A percentile compares a stretch with the other conserved stretches of the same genome.
phyloP scores from a whole-genome alignment of 2,329 filamentous ascomycete genomes.

The Fusarium sororula region DNA sequence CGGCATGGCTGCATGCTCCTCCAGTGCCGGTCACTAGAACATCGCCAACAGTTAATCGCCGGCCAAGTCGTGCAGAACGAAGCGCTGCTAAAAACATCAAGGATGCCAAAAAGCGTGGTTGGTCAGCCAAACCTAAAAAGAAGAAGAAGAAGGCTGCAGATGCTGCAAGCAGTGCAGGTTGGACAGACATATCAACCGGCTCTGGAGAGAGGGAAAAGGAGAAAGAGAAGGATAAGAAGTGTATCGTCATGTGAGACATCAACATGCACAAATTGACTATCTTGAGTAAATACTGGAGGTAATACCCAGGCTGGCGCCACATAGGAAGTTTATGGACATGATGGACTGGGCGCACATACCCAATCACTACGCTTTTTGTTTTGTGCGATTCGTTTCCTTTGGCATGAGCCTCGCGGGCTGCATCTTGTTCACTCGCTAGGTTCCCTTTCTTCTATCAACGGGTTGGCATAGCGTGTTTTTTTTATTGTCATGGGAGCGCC shows the following conservation, averaged over 20 bases:
- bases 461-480: constrained; percentile 23
- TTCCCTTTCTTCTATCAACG: constrained; percentile 24
- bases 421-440: constrained; percentile 22
- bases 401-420: background rate
- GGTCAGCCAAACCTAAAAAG: constrained; percentile 56
- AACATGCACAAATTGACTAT: background rate
- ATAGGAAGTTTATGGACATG: constrained; percentile 1
- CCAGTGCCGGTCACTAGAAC: constrained; percentile 49
- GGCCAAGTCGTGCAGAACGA: constrained; percentile 65
- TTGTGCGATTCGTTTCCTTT: constrained; percentile 6
- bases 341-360: constrained; percentile 29
- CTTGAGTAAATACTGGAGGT: background rate
- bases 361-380: constrained; percentile 25
- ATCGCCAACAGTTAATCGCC: constrained; percentile 56
- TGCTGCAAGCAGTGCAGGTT: constrained; percentile 56
- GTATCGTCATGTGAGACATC: constrained; percentile 59
- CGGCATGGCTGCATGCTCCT: constrained; percentile 49
- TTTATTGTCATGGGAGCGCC: constrained; percentile 22
- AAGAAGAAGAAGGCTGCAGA: constrained; percentile 54
- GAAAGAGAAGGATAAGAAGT: constrained; percentile 61
- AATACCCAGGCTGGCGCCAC: constrained; percentile 13
- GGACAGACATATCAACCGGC: constrained; percentile 60
- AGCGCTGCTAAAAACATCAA: constrained; percentile 70
- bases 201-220: constrained; percentile 42
- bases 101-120: constrained; percentile 67